Evolutionary conservation across 2,329 filamentous ascomycete species (phyloP).

Genomic region (Leptoxyphium fumago): DNA sequence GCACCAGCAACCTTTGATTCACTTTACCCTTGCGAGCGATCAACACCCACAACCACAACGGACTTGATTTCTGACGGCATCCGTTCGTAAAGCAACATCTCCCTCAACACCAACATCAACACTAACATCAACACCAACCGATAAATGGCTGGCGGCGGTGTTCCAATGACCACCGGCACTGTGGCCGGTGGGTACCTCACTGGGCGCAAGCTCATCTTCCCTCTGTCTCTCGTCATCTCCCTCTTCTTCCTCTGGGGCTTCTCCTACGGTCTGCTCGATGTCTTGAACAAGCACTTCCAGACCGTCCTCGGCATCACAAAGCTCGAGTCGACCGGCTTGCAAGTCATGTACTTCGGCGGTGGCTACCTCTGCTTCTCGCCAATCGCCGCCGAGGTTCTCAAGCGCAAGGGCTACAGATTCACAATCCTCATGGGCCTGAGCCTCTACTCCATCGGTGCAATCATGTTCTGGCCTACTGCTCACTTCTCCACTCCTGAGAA

Average conservation of each 20-base stretch:
- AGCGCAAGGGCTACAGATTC: constrained; percentile 29
- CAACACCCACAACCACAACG: too few species aligned
- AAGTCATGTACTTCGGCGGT: constrained; percentile 28
- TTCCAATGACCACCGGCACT: constrained; percentile 23
- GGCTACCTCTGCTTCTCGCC: constrained; percentile 29
- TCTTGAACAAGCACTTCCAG: constrained; percentile 25
- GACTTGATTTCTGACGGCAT: too few species aligned
- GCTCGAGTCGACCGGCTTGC: constrained; percentile 28
- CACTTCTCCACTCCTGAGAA: constrained; percentile 19
- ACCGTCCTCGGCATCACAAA: constrained; percentile 23
- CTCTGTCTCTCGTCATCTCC: constrained; percentile 31
- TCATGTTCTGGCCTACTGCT: constrained; percentile 25
- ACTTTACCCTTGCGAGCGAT: too few species aligned
- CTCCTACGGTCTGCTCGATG: constrained; percentile 22
- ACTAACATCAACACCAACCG: not conserved
- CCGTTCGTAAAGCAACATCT: too few species aligned
- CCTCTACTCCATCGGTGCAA: constrained; percentile 23
- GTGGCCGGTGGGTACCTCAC: constrained; percentile 29
- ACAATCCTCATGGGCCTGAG: constrained; percentile 29
- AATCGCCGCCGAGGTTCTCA: constrained; percentile 28
- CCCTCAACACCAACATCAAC: not conserved
- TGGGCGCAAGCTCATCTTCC: constrained; percentile 32
- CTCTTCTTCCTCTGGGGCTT: constrained; percentile 33
- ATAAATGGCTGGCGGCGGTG: constrained; percentile 27
- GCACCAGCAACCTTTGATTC: too few species aligned